Evolutionary conservation across 176 grass and related monocot species (phyloP), one percentile per base, ranked within the genome.

Genomic region (Oryza coarctata): DNA sequence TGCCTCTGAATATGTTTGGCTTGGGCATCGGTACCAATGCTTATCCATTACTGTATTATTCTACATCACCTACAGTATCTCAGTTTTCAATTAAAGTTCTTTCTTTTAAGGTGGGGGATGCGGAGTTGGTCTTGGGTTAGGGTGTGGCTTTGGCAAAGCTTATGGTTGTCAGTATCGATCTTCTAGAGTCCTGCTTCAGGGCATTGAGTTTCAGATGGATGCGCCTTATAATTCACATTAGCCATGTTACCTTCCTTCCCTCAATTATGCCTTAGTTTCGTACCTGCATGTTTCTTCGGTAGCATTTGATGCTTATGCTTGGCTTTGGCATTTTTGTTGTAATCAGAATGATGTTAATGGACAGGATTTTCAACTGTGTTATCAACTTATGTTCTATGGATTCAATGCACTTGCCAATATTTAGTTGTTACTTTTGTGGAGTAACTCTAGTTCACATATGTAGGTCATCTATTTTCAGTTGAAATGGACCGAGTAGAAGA

Each of bases 91-190:
- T 70, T 74, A 68, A 71, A 64, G 68, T 84, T 29, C 66, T 83
- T 86, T 61, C 3, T 82, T 63, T 29, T 87, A 81, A 96, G 97
- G 93, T 61, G 97, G 93, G 57, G 93, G 93, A 27, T 99, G 93
- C 17, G 93, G 93, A 74, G 87, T 94, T 28, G 97, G 97, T 41
- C 58, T 96, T 75, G 97, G 93, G 10, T 70, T 99, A 57, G 93
- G 97, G 70, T 99, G 93, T 93, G 97, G 97, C 84, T 99, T 99
- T 6, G 89, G 93, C 62, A 95, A 77, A 64, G 97, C 87, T 87
- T 91, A 85, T 87, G 97, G 93, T 64, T 99, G 97, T 74, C 91
- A 92, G 68, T 96, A 96, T 76, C 72, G 87, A 84, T 90, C 85
- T 88, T 99, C 97, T 27, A 93, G 88, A 79, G 91, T 99, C 73